Base-by-base conservation (phyloP, 2,329 filamentous ascomycete genomes). In the Lecanoromycetidae sp. region DNA sequence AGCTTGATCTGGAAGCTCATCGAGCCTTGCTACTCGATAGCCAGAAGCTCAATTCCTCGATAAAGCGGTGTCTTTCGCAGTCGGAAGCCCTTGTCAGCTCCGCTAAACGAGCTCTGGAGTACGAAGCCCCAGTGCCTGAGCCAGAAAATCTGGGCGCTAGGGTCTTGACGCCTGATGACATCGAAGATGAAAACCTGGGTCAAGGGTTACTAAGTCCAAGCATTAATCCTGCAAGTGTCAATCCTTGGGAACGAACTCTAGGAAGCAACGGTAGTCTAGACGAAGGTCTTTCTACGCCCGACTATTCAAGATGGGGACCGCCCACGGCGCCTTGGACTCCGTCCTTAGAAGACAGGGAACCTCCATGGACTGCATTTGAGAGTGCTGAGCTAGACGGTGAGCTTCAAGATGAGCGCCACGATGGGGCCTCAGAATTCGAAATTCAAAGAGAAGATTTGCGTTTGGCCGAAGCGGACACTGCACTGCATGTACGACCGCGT, bases 11-110 rank as follows among this genome's bases (percentile, higher is more conserved):
- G 1, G 76, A 80, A 3, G 90, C 88, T 60, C 91, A 98, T 61
- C 85, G 87, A 55, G 83, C 94, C 58, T 71, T 96, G 1, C 75
- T 98, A 7, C 71, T 87, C 32, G 88, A 94, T 61, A 91, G 84
- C 55, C 87, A 95, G 59, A 93, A 87, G 67, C 87, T 96, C 71
- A 96, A 95, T 60, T 85, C 93, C 62, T 94, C 85, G 61, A 75
- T 98, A 37, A 93, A 87, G 63, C 76, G 86, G 39, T 98, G 91
- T 62, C 72, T 95, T 27, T 80, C 80, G 55, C 90, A 86, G 76
- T 93, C 88, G 0, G 90, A 98, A 60, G 81, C 84, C 53, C 74
- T 98, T 36, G 94, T 98, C 61, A 81, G 77, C 40, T 87, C 95
- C 56, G 91, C 84, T 5, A 84, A 80, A 59, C 90, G 86, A 60